phyloP scores from a whole-genome alignment of 2,329 filamentous ascomycete genomes.

The Nemania bipapillata region DNA sequence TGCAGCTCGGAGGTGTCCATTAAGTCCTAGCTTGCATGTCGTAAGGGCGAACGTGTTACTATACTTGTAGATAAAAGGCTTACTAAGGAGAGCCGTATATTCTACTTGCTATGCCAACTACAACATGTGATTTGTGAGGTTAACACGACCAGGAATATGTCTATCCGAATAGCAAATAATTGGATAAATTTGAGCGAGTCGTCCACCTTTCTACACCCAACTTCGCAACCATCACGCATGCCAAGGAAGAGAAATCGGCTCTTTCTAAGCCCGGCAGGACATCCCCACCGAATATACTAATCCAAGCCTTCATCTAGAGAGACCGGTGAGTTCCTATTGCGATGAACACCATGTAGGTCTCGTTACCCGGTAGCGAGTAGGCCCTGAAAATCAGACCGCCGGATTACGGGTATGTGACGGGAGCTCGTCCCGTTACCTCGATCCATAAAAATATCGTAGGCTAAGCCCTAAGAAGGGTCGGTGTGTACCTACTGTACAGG shows the following conservation, averaged over 20 bases:
- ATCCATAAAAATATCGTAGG: background rate
- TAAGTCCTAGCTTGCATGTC: background rate
- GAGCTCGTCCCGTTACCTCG: background rate
- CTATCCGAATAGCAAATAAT: background rate
- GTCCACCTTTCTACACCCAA: background rate
- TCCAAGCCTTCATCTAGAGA: slow-evolving; percentile 1
- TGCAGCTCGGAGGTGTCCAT: slow-evolving; percentile 13
- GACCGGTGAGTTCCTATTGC: slow-evolving; percentile 10
- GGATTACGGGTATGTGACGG: slow-evolving; percentile 10
- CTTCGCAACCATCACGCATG: background rate
- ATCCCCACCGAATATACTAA: slow-evolving; percentile 4
- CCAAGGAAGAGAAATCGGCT: background rate
- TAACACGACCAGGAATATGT: background rate
- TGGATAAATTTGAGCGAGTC: background rate
- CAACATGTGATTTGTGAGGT: background rate
- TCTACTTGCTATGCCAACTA: background rate
- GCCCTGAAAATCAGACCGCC: slow-evolving; percentile 20
- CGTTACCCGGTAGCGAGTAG: slow-evolving; percentile 1
- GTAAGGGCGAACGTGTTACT: background rate
- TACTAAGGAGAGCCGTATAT: background rate
- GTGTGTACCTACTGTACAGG: background rate
- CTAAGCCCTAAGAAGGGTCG: slow-evolving; percentile 13
- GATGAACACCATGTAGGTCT: slow-evolving; percentile 6
- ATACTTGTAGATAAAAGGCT: background rate
- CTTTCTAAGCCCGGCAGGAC: background rate